Evolutionary conservation across 352 stramenopile genomes (phyloP).

Genomic region (Stephanocyclus meneghinianus): DNA sequence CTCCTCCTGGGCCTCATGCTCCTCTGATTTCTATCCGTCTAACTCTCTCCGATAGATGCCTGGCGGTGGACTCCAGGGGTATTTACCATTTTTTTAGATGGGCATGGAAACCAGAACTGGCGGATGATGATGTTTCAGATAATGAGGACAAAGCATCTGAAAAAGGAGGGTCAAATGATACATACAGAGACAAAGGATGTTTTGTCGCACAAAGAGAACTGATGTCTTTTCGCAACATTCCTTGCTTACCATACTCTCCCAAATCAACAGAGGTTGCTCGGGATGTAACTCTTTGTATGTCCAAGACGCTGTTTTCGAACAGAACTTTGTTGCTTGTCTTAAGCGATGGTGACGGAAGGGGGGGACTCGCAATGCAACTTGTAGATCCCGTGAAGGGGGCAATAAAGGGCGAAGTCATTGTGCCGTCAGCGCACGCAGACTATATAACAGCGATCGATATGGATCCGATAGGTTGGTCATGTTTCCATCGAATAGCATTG

Average conservation of each 20-base stretch:
- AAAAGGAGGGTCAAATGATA: conserved; percentile 37
- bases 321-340: conserved; percentile 78
- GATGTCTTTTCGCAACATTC: conserved; percentile 78
- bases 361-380: conserved; percentile 79
- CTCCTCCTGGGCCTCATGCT: conserved; percentile 79
- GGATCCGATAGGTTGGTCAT: conserved; percentile 71
- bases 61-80: conserved; percentile 78
- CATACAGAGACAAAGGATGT: conserved; percentile 74
- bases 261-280: conserved; percentile 17
- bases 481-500: not conserved
- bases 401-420: conserved; percentile 77
- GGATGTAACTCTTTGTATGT: conserved; percentile 67
- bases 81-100: conserved; percentile 84
- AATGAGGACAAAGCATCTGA: conserved; percentile 39
- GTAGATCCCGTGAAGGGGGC: conserved; percentile 79
- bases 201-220: conserved; percentile 83
- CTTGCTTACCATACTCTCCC: conserved; percentile 68
- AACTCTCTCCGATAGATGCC: conserved; percentile 72
- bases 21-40: conserved; percentile 75
- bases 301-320: conserved; percentile 81
- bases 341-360: conserved; percentile 79
- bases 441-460: conserved; percentile 80
- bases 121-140: conserved; percentile 55
- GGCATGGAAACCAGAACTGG: conserved; percentile 75
- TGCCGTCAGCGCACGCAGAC: conserved; percentile 73